These are phyloP conservation scores for Myrmaecium sp. DNA, from an alignment of 2,329 filamentous ascomycete genomes.

Conservation along the genomic window DNA sequence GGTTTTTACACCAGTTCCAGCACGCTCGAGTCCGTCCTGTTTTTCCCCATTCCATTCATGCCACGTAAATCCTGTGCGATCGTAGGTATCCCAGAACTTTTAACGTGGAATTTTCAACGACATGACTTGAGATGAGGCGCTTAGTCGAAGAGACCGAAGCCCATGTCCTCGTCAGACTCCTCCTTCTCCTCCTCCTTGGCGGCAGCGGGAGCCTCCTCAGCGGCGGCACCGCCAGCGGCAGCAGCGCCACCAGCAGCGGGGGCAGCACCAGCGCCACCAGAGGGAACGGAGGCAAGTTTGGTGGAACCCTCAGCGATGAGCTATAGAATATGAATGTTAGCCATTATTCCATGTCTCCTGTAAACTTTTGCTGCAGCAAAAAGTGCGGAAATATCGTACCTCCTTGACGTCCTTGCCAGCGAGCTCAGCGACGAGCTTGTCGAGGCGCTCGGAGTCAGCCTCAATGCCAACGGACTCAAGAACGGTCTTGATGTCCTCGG, in stretches of 20 bases:
- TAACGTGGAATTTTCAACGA: too few species aligned
- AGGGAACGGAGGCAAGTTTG: conserved; percentile 97
- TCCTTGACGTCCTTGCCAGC: conserved; percentile 83
- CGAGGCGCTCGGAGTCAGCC: conserved; percentile 72
- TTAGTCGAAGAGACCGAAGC: conserved; percentile 56
- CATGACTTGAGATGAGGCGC: conserved; percentile 16
- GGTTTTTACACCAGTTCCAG: too few species aligned
- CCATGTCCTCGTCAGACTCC: conserved; percentile 61
- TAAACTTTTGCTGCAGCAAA: conserved; percentile 23
- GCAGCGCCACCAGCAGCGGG: conserved; percentile 44
- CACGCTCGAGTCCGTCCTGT: too few species aligned
- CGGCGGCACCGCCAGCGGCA: conserved; percentile 38
- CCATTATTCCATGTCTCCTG: conserved; percentile 2
- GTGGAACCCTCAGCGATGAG: conserved; percentile 74
- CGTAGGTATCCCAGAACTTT: too few species aligned
- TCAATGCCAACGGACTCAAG: conserved; percentile 92
- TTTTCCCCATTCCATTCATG: too few species aligned
- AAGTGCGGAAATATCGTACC: conserved; percentile 48
- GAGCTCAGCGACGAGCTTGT: conserved; percentile 78
- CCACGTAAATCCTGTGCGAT: too few species aligned
- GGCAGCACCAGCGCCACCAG: conserved; percentile 66
- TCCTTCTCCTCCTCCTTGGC: conserved; percentile 62
- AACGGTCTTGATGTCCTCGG: conserved; percentile 70
- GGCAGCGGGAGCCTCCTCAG: conserved; percentile 33
- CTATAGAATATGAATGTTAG: conserved; percentile 32